Evolutionary conservation across 257 asterid genomes (phyloP), one percentile per base, ranked within the genome.

Genomic region (Solanum chilense): DNA sequence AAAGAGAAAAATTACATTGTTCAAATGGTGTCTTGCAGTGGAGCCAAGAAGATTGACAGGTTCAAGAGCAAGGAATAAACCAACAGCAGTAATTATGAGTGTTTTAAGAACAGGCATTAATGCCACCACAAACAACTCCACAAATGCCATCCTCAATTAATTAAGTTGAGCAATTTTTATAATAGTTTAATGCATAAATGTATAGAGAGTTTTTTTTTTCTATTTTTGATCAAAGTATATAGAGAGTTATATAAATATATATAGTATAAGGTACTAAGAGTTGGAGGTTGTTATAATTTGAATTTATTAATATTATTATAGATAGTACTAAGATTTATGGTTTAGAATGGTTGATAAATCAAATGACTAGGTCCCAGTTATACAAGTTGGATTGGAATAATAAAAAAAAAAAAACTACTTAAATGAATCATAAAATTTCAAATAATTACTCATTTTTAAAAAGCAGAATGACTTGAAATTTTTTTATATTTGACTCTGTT

Each of bases 21-120:
- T 90, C 87, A 90, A 83, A 85, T 87, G 37, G 47, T 85, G 92
- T 68, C 91, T 85, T 27, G 92, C 88, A 49, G 77, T 13, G 12
- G 80, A 45, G 11, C 85, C 87, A 85, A 90, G 77, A 86, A 90
- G 76, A 73, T 90, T 71, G 20, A 90, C 78, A 66, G 82, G 88
- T 23, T 85, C 90, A 3, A 90, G 83, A 9, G 92, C 92, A 62
- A 90, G 92, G 69, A 88, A 13, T n/a, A 86, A 85, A 6, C 92
- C 92, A 64, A 85, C 27, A 33, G 86, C 91, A 14, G 91, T 86
- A 52, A 90, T 58, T 21, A 88, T 25, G 21, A 90, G 87, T 45
- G 92, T 90, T 69, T 90, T 85, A n/a, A 90, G 27, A 45, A 90
- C 91, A 60, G 92, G 92, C 42, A 88, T 86, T 76, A 90, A 44